Base-by-base conservation (phyloP, 169 alveolate species). In the Cyclospora cayetanensis region DNA sequence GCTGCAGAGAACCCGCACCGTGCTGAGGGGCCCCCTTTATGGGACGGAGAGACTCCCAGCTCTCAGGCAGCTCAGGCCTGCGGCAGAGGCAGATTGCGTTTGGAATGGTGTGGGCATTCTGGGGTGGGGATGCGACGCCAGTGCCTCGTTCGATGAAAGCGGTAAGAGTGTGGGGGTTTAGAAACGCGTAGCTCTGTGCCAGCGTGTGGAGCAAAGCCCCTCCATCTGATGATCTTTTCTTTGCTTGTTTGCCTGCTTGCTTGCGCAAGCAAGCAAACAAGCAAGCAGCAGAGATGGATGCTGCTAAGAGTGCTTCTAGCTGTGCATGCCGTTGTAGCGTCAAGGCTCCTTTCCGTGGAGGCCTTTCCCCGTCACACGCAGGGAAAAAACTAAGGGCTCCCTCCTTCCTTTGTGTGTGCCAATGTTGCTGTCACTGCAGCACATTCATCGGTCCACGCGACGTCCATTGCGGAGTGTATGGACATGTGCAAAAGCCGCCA, bases 41-140 rank as follows among this genome's bases (percentile, higher is more conserved):
- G 79, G 79, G 20, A 20, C 79, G 7, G 79, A 66, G 79, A 66
- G 20, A 4, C 9, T 31, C 20, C 79, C 79, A 27, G 79, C 79
- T 7, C 79, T 66, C 20, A 25, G 39, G 42, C 79, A 29, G 79
- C 79, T 66, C 46, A 4, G 9, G 79, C 79, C 79, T 27, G 46
- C 79, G 7, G 79, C 79, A 27, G 79, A n/a, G 3, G 79, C 39
- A 12, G 79, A 66, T 5, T 66, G 79, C 43, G 20, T 20, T 43
- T 66, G 79, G 79, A 66, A 43, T 27, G 79, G 79, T 27, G 41
- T 66, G n/a, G 79, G 79, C 22, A 43, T 66, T 7, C 43, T 66
- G 22, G 79, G 79, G 22, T 66, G 79, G 79, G 79, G 79, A 66
- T 66, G 79, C 42, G 43, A 66, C 41, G 46, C 79, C 22, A 31